Evolutionary conservation across 441 rosid genomes (phyloP).

Genomic region (Kokia cookei): DNA sequence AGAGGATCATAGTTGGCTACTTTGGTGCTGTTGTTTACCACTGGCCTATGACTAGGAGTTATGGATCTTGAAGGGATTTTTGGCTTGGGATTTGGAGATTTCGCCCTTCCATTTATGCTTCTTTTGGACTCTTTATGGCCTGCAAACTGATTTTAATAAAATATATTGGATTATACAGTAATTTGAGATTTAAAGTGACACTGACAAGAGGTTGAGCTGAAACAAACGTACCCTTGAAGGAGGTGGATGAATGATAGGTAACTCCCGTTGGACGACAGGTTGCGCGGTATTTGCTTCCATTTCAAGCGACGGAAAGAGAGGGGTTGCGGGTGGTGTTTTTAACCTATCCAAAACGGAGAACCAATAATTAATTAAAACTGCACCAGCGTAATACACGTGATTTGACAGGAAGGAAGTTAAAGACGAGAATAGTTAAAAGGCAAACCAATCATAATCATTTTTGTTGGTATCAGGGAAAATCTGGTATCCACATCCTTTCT

Average conservation of each 20-base stretch:
- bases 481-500: constrained; percentile 28
- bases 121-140: constrained; percentile 17
- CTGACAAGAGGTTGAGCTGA: not conserved
- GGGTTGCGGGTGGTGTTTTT: constrained; percentile 69
- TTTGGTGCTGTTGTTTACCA: constrained; percentile 5
- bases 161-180: too few species aligned
- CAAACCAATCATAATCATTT: constrained; percentile 51
- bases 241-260: constrained; percentile 38
- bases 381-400: not conserved
- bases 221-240: constrained; percentile 32
- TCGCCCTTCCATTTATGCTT: constrained; percentile 4
- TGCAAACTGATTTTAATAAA: constrained; percentile 30
- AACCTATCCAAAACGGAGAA: constrained; percentile 25
- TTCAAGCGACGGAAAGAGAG: constrained; percentile 57
- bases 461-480: constrained; percentile 31
- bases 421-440: not conserved
- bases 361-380: not conserved
- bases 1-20: not conserved
- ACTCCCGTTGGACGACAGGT: constrained; percentile 31
- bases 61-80: not conserved
- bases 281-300: constrained; percentile 44
- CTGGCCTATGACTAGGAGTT: constrained; percentile 14
- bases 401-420: not conserved
- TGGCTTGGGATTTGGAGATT: constrained; percentile 21
- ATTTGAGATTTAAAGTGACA: too few species aligned